Base-by-base conservation (phyloP, 192 early-diverging fungal genomes). In the Gryganskiella cystojenkinii region DNA sequence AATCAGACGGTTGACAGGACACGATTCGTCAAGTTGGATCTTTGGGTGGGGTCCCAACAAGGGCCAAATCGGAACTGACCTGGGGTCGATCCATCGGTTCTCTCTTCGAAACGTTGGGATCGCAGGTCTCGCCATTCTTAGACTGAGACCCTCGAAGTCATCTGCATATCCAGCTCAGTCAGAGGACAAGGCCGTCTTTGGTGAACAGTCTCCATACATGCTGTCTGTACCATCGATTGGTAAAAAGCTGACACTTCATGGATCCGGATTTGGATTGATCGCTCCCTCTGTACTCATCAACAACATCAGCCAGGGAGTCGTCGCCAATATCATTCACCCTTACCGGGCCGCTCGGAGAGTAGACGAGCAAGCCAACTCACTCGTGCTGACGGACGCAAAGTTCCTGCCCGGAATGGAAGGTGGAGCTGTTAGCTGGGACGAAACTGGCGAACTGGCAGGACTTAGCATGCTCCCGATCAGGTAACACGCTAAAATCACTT, bases 351-450 rank as follows among this genome's bases (percentile, higher is more conserved):
- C 80, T 2, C 58, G 72, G 35, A 54, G 71, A 33, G 65, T 52
- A 3, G 69, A 80, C 15, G 47, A 65, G 30, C 70, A 68, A 19
- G 65, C 67, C 37, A 70, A 61, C 35, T 69, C 71, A 2, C 49
- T 81, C 0, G 53, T 74, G 10, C 22, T 81, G 56, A 81, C 71
- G 19, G 80, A 81, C 25, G 71, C 67, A 27, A 72, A 74, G 47
- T 70, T 81, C 34, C 56, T 81, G 30, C 80, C 80, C 3, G 80
- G 80, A 4, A 81, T 81, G 80, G 80, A 81, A n/a, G 69, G 70
- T 17, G 79, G 69, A 44, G 66, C 66, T 35, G 74, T 78, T 25
- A 78, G 74, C 49, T 78, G 74, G 74, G 67, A 59, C 27, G 80
- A 73, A 13, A 81, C 54, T 2, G 67, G 67, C 15, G 70, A 74